These are phyloP conservation scores for Xylaria nigripes DNA, from an alignment of 495 filamentous ascomycete species.

Conservation along the genomic window DNA sequence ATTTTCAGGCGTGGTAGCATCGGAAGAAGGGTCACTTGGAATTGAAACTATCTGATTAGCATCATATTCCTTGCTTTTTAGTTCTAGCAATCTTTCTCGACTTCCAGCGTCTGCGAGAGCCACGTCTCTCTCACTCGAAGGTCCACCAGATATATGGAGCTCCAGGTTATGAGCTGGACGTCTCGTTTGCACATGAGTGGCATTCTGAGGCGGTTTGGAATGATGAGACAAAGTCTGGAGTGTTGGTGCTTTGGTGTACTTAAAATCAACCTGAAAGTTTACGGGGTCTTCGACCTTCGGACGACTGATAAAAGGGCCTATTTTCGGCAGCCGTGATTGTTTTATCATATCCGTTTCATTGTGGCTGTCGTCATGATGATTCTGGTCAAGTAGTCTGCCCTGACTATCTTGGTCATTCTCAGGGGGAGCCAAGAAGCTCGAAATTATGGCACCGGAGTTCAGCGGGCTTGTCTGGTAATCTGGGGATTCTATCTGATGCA, in stretches of 20 bases:
- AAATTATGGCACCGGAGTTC: neutral
- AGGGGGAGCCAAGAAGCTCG: neutral
- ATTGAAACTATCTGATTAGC: neutral
- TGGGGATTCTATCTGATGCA: neutral
- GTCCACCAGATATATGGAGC: neutral
- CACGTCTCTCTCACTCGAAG: neutral
- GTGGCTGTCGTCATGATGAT: neutral
- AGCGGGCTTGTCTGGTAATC: neutral
- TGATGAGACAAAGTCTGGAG: neutral
- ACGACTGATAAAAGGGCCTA: slow-evolving; percentile 1
- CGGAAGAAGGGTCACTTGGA: neutral
- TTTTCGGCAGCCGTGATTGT: neutral
- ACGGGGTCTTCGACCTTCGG: neutral
- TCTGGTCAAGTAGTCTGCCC: neutral
- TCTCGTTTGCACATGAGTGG: neutral
- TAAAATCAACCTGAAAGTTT: slow-evolving; percentile 3
- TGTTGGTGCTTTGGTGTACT: slow-evolving; percentile 6
- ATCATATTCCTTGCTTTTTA: neutral
- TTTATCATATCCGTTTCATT: neutral
- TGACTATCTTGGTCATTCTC: neutral
- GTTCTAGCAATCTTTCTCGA: neutral
- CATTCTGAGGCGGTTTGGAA: neutral
- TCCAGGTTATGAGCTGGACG: neutral
- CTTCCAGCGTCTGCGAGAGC: neutral
- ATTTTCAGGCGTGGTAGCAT: neutral